phyloP scores from a whole-genome alignment of 208 protist genomes.

The Leptomonas pyrrhocoris region DNA sequence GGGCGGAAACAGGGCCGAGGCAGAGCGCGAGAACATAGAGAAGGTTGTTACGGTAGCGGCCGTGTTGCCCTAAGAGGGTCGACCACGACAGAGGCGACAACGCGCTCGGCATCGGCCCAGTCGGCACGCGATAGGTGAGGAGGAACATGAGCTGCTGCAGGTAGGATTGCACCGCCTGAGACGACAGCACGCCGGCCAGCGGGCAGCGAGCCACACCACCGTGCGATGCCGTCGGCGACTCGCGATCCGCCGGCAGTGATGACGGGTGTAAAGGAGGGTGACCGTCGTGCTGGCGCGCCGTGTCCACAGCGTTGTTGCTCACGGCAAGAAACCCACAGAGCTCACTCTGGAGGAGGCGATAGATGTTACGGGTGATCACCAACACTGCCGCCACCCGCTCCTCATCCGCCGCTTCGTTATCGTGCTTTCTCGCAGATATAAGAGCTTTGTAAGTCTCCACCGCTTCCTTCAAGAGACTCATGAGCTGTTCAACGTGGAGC shows the following conservation, averaged over 20 bases:
- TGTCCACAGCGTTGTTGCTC: not conserved
- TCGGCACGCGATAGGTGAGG: slow-evolving; percentile 29
- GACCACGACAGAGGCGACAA: slow-evolving; percentile 58
- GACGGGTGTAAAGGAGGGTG: not conserved
- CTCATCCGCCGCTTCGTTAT: slow-evolving; percentile 12
- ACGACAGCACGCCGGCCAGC: slow-evolving; percentile 9
- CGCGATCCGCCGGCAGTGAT: slow-evolving; percentile 15
- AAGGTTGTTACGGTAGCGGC: slow-evolving; percentile 60
- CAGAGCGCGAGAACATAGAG: slow-evolving; percentile 51
- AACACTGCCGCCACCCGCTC: slow-evolving; percentile 40
- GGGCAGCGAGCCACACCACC: slow-evolving; percentile 13
- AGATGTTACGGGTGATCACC: slow-evolving; percentile 52
- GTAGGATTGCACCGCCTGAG: slow-evolving; percentile 16
- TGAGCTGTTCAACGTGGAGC: slow-evolving; percentile 20
- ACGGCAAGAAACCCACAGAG: slow-evolving; percentile 48
- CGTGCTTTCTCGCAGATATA: not conserved
- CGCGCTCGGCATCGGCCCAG: slow-evolving; percentile 35
- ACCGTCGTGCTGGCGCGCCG: not conserved
- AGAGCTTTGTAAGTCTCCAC: not conserved
- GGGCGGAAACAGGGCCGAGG: not conserved
- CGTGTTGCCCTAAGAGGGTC: slow-evolving; percentile 59
- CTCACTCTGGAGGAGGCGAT: slow-evolving; percentile 60
- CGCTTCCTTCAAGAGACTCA: slow-evolving; percentile 12
- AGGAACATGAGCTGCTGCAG: slow-evolving; percentile 24
- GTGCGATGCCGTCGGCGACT: slow-evolving; percentile 1